Conservation (phyloP, 164 flowering plant species). For the Hamamelis virginiana region DNA sequence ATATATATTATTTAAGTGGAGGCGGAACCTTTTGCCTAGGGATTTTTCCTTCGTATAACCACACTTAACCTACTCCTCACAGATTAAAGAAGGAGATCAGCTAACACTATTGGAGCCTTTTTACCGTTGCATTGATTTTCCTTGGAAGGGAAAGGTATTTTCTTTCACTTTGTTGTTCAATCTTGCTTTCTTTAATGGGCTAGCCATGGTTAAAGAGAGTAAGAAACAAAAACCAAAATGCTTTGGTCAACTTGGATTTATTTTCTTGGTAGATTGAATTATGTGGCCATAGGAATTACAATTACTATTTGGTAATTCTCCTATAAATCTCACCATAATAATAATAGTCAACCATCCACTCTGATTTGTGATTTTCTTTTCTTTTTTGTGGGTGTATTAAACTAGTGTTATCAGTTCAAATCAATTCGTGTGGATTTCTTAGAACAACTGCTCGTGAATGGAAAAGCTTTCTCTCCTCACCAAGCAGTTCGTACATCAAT, state of each 20-base stretch:
- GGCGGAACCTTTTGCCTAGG: too few species aligned
- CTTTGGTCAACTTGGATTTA: not conserved
- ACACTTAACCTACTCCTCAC: slow-evolving; percentile 17
- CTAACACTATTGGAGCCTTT: slow-evolving; percentile 66
- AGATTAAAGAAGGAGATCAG: slow-evolving; percentile 84
- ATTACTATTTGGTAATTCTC: not conserved
- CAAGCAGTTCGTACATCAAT: slow-evolving; percentile 53
- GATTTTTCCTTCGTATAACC: too few species aligned
- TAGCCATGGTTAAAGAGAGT: not conserved
- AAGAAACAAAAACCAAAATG: not conserved
- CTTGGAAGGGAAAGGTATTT: slow-evolving; percentile 79
- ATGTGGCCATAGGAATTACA: not conserved
- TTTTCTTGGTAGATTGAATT: not conserved
- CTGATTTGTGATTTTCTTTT: slow-evolving; percentile 1
- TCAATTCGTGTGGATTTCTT: slow-evolving; percentile 78
- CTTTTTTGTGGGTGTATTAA: not conserved
- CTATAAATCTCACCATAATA: not conserved
- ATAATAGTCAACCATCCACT: not conserved
- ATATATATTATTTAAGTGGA: not conserved
- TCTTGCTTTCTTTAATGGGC: not conserved
- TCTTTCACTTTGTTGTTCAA: not conserved
- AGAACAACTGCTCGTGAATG: slow-evolving; percentile 79
- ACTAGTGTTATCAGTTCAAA: slow-evolving; percentile 66
- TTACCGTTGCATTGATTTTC: slow-evolving; percentile 45
- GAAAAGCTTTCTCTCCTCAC: slow-evolving; percentile 44